A percentile compares a stretch with the other conserved stretches of the same genome.
Conservation (phyloP, 305 asterid genomes). For the Solanum hybrid region DNA sequence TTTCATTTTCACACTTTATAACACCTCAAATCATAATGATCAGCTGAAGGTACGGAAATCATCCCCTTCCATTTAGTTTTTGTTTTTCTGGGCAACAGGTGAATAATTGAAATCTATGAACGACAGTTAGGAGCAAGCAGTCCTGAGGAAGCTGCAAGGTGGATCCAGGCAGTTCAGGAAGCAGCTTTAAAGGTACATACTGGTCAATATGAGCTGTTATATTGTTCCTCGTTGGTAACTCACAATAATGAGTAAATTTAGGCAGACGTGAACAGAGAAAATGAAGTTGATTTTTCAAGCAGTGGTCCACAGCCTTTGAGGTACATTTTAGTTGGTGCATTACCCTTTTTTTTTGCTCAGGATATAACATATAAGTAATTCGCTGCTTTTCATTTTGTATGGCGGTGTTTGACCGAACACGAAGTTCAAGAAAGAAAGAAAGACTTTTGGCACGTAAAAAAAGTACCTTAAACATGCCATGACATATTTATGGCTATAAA, state of each 20-base stretch:
- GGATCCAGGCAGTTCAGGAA: conserved; percentile 90
- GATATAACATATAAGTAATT: background rate
- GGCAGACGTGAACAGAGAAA: conserved; percentile 55
- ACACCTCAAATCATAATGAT: conserved; percentile 82
- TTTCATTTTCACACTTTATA: conserved; percentile 81
- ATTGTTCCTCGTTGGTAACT: conserved; percentile 19
- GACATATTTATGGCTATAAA: background rate
- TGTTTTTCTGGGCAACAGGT: conserved; percentile 1
- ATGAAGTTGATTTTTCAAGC: conserved; percentile 27
- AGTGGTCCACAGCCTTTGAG: conserved; percentile 46
- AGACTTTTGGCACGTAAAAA: background rate
- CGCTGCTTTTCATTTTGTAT: background rate
- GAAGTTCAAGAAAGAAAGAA: background rate
- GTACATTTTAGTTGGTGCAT: conserved; percentile 25
- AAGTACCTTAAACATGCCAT: background rate
- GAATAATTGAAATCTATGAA: background rate
- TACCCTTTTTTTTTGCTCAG: background rate
- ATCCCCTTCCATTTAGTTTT: conserved; percentile 8
- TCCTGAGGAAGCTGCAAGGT: conserved; percentile 95
- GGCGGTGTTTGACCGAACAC: background rate
- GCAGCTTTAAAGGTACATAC: conserved; percentile 70
- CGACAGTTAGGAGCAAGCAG: conserved; percentile 86
- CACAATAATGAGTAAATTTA: conserved; percentile 33
- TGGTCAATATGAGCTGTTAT: conserved; percentile 9
- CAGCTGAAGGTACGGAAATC: conserved; percentile 70